Conservation (phyloP, 2,329 filamentous ascomycete genomes). For the Fusarium incarnatum region DNA sequence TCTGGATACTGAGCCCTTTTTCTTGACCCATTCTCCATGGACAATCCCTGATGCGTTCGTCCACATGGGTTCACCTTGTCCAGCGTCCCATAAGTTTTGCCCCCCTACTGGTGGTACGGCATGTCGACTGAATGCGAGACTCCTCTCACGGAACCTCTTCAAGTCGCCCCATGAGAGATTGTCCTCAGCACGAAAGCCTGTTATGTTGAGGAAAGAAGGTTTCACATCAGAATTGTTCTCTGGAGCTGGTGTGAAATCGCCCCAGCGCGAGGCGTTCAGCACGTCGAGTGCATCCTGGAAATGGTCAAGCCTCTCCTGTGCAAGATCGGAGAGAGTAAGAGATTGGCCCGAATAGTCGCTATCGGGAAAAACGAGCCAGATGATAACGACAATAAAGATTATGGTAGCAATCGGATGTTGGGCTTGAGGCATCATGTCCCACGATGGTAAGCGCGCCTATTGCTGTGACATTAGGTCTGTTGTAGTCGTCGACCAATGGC, state of each 20-base stretch:
- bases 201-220: conserved; percentile 74
- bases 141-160: conserved; percentile 72
- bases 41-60: conserved; percentile 82
- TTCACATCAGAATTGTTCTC: conserved; percentile 46
- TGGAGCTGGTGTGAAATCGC: conserved; percentile 65
- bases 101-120: conserved; percentile 59
- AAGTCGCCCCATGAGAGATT: conserved; percentile 84
- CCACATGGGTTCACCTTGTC: conserved; percentile 67
- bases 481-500: conserved; percentile 13
- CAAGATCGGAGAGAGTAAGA: conserved; percentile 51
- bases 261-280: conserved; percentile 69
- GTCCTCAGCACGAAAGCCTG: conserved; percentile 80
- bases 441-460: conserved; percentile 36
- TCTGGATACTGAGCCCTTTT: conserved; percentile 59
- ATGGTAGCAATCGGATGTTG: conserved; percentile 55
- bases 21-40: conserved; percentile 79
- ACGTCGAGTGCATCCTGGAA: conserved; percentile 65
- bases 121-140: conserved; percentile 69
- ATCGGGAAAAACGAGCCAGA: conserved; percentile 56
- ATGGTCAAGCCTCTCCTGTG: conserved; percentile 60
- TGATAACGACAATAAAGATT: conserved; percentile 51
- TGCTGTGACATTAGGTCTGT: conserved; percentile 40
- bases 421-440: conserved; percentile 59
- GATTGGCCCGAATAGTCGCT: conserved; percentile 51
- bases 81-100: conserved; percentile 55